Evolutionary conservation across 495 filamentous ascomycete genomes (phyloP), one percentile per base, ranked within the genome.

Genomic region (Annulohypoxylon nitens): DNA sequence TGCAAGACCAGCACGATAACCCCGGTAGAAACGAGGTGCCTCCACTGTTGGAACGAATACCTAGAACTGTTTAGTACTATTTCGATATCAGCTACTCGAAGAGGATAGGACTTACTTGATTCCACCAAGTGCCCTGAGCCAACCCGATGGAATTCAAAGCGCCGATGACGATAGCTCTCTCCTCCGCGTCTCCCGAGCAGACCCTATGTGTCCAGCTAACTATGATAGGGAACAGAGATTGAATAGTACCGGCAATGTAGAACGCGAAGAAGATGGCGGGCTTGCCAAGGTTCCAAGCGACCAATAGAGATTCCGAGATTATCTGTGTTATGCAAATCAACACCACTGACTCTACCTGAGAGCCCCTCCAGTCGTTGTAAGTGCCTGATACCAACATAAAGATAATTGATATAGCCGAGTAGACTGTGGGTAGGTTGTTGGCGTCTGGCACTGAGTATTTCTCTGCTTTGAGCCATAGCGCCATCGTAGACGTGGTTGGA

Each of bases 41-140:
- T 69, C 59, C 10, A 69, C 67, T n/a, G 67, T 69, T 20, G 67
- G 67, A 18, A 69, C 67, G 30, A 69, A 69, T 50, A 69, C 66
- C 66, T 69, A n/a, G 43, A 0, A 10, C 20, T 11, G 33, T 26
- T 68, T 50, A 62, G 58, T 23, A 54, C 6, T 2, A 18, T 7
- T 30, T 7, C 3, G 2, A 48, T 53, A 23, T 1, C 0, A 33
- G 23, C 2, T 16, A 14, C 10, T 1, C 16, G 5, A 60, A 2
- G 16, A 18, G 14, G 12, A 25, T 20, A 57, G 20, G 14, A 62
- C 66, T 62, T 33, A 69, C 59, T 41, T 69, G 67, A 33, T 69
- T 69, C 67, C 67, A 69, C 67, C 67, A 69, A 58, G 67, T 69
- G 25, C 67, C 67, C 12, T 69, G 67, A 30, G 67, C 67, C 18